Conservation (phyloP, 2,329 filamentous ascomycete genomes). For the Huntiella decipiens region DNA sequence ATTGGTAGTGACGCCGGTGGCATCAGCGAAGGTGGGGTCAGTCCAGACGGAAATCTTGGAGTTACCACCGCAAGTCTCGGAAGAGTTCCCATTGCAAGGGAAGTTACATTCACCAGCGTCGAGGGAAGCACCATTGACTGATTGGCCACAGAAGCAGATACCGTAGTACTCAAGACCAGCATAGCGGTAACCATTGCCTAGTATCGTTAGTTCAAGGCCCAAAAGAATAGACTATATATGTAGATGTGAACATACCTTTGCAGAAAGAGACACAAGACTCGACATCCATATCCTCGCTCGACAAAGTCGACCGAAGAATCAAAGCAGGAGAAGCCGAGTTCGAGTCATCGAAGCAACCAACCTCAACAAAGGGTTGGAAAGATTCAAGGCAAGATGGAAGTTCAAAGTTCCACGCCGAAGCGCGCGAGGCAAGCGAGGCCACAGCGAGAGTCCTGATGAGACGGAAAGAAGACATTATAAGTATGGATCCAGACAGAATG, state of each 20-base stretch:
- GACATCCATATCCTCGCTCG: constrained; percentile 25
- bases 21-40: constrained; percentile 28
- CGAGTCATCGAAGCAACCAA: constrained; percentile 28
- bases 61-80: constrained; percentile 28
- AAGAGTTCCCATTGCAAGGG: constrained; percentile 28
- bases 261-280: constrained; percentile 29
- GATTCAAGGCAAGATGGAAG: constrained; percentile 25
- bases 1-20: constrained; percentile 26
- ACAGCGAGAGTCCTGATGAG: constrained; percentile 17
- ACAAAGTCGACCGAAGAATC: constrained; percentile 22
- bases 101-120: constrained; percentile 36
- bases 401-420: constrained; percentile 24
- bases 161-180: constrained; percentile 33
- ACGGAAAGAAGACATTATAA: constrained; percentile 16
- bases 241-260: constrained; percentile 22
- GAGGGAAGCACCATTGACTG: constrained; percentile 32
- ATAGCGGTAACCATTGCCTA: constrained; percentile 30
- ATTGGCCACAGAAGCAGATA: constrained; percentile 33
- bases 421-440: constrained; percentile 20
- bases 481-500: neutral
- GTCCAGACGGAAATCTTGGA: constrained; percentile 28
- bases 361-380: constrained; percentile 28
- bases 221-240: neutral
- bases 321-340: constrained; percentile 18
- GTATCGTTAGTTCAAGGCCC: neutral